Percentiles rank a stretch among this genome's conserved stretches.
phyloP scores from a whole-genome alignment of 768 basidiomycete species.

The Rhizopogon vinicolor region DNA sequence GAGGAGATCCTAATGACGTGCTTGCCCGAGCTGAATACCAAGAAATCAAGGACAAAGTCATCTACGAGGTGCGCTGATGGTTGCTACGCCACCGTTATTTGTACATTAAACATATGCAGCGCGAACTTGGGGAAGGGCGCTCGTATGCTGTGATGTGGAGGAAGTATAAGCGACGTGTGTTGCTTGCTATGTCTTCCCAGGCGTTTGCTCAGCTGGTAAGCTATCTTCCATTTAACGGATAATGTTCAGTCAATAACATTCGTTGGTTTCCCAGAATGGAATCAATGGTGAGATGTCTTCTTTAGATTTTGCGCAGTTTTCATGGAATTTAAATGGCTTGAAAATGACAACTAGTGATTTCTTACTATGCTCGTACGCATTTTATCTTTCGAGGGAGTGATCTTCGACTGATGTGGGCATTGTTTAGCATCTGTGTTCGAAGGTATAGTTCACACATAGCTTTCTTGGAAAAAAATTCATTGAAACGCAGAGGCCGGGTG shows the following conservation, averaged over 20 bases:
- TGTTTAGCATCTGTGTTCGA: slow-evolving; percentile 81
- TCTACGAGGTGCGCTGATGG: slow-evolving; percentile 52
- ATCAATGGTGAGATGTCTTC: slow-evolving; percentile 69
- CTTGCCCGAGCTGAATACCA: slow-evolving; percentile 78
- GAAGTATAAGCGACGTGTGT: slow-evolving; percentile 79
- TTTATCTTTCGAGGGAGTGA: not conserved
- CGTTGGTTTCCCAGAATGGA: slow-evolving; percentile 59
- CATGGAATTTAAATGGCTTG: not conserved
- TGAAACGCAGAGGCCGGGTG: slow-evolving; percentile 78
- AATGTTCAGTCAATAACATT: slow-evolving; percentile 1
- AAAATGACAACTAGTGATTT: slow-evolving; percentile 57
- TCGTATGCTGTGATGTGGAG: slow-evolving; percentile 83
- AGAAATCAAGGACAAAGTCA: slow-evolving; percentile 82
- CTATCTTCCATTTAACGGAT: slow-evolving; percentile 11
- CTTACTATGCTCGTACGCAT: slow-evolving; percentile 85
- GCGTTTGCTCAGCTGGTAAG: slow-evolving; percentile 91
- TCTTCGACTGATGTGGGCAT: slow-evolving; percentile 7
- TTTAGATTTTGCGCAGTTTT: slow-evolving; percentile 3
- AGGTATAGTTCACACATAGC: slow-evolving; percentile 37
- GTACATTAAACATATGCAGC: slow-evolving; percentile 36
- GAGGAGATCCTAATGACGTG: slow-evolving; percentile 65
- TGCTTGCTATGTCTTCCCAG: slow-evolving; percentile 94
- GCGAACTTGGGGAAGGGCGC: slow-evolving; percentile 69
- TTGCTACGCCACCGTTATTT: not conserved
- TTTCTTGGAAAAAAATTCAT: not conserved